These are phyloP conservation scores for Neotropicomus parvogracilis DNA, from an alignment of 1,284 basidiomycete genomes.

Conservation along the genomic window DNA sequence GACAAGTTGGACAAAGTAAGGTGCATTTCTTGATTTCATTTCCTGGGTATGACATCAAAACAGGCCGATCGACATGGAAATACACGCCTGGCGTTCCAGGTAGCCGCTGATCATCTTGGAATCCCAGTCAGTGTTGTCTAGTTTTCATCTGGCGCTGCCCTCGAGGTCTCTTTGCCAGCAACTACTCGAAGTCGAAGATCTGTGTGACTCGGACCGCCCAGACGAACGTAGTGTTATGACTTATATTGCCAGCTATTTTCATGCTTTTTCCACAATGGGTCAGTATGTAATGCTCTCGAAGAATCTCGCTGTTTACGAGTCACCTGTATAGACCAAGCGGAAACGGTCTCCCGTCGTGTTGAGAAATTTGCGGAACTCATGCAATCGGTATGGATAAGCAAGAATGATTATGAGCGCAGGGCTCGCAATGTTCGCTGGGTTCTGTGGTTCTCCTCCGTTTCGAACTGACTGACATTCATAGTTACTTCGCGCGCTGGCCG, in stretches of 20 bases:
- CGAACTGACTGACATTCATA: conserved; percentile 29
- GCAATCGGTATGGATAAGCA: conserved; percentile 82
- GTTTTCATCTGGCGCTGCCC: conserved; percentile 1
- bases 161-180: conserved; percentile 48
- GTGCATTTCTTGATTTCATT: background rate
- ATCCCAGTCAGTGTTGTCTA: conserved; percentile 70
- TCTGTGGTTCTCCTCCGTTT: background rate
- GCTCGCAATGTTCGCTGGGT: conserved; percentile 58
- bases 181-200: conserved; percentile 93
- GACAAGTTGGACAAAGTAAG: conserved; percentile 75
- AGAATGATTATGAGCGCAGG: conserved; percentile 93
- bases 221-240: conserved; percentile 97
- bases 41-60: conserved; percentile 4
- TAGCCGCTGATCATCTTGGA: conserved; percentile 82
- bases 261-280: conserved; percentile 98
- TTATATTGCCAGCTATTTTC: conserved; percentile 94
- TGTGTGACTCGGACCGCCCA: conserved; percentile 85
- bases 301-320: background rate
- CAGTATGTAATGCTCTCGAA: conserved; percentile 23
- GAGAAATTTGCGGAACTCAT: conserved; percentile 96
- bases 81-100: conserved; percentile 80
- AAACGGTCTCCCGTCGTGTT: conserved; percentile 89
- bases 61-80: conserved; percentile 76
- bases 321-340: conserved; percentile 76
- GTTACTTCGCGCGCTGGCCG: conserved; percentile 63